phyloP scores from a whole-genome alignment of 805 yeast species.

The Clavispora asparagi region DNA sequence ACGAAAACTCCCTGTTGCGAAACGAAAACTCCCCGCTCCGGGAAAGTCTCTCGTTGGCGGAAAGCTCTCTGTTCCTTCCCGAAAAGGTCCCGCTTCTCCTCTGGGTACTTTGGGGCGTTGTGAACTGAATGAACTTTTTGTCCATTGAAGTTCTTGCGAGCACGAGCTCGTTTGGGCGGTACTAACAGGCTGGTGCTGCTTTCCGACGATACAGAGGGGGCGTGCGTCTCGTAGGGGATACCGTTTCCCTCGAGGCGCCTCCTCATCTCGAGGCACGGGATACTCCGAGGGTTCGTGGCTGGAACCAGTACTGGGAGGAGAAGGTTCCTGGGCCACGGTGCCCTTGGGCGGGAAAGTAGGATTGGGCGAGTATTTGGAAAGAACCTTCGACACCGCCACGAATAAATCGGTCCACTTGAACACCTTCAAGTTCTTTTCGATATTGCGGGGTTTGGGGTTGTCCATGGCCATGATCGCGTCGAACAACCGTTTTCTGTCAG shows the following conservation, averaged over 20 bases:
- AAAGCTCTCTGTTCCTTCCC: no score
- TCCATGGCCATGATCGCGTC: conserved; percentile 51
- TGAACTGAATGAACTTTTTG: no score
- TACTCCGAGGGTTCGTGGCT: background rate
- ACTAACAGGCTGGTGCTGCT: background rate
- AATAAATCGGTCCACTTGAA: conserved; percentile 53
- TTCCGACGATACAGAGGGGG: background rate
- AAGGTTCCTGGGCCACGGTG: background rate
- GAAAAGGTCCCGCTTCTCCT: no score
- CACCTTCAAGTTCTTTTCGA: conserved; percentile 67
- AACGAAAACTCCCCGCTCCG: no score
- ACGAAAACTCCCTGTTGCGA: no score
- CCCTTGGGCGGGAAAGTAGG: conserved; percentile 1
- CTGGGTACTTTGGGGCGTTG: no score
- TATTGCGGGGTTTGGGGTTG: conserved; percentile 62
- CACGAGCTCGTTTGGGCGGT: background rate
- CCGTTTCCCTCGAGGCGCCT: background rate
- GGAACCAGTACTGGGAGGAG: background rate
- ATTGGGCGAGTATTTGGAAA: conserved; percentile 46
- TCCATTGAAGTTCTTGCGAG: no score
- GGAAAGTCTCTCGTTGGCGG: no score
- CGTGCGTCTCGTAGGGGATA: background rate
- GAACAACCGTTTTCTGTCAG: conserved; percentile 18
- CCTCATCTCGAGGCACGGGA: no score
- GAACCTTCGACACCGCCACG: conserved; percentile 51